These are phyloP conservation scores for Trapa incisa DNA, from an alignment of 345 rosid genomes.

Conservation along the genomic window DNA sequence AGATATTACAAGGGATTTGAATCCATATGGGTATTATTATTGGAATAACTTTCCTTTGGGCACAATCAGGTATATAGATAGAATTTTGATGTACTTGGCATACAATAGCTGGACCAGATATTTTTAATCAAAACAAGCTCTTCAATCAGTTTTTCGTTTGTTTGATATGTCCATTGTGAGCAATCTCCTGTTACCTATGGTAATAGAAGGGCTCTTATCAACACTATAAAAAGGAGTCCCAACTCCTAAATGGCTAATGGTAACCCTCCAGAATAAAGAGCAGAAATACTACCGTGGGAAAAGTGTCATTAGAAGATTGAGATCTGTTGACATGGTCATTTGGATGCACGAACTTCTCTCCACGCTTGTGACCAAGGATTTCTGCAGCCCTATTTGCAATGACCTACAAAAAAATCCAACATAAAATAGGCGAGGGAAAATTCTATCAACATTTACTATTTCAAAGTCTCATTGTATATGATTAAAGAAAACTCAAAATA, in stretches of 20 bases:
- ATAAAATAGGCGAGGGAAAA: background rate
- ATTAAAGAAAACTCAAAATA: background rate
- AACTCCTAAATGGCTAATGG: background rate
- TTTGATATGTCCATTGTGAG: background rate
- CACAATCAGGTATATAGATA: background rate
- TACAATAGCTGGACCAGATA: background rate
- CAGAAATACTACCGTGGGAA: constrained; percentile 61
- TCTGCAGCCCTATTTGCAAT: constrained; percentile 97
- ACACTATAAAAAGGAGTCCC: background rate
- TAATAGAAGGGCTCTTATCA: background rate
- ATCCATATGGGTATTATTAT: background rate
- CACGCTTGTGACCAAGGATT: constrained; percentile 81
- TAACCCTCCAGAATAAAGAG: background rate
- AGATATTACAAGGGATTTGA: background rate
- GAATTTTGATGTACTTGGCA: background rate
- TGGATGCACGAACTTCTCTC: constrained; percentile 85
- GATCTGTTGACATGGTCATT: constrained; percentile 97
- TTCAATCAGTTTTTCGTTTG: background rate
- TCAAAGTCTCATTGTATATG: background rate
- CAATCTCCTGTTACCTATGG: background rate
- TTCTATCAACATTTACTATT: background rate
- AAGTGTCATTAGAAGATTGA: constrained; percentile 92
- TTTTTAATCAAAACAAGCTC: background rate
- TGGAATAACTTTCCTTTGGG: background rate
- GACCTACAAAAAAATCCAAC: constrained; percentile 36